phyloP scores from a whole-genome alignment of 2,329 filamentous ascomycete genomes.

The Thermoascus crustaceus region DNA sequence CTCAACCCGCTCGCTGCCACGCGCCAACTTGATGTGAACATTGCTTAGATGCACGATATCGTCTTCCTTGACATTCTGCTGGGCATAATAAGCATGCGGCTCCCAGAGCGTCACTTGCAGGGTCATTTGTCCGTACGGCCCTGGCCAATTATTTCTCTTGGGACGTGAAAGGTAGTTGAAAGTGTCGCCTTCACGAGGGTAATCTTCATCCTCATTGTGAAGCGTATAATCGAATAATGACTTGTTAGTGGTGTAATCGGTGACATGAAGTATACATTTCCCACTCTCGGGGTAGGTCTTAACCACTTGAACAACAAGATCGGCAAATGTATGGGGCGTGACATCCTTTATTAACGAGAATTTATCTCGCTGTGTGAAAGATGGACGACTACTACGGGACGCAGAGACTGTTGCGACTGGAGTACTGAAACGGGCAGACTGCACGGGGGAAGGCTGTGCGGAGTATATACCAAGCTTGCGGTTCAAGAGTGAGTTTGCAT shows the following conservation, averaged over 20 bases:
- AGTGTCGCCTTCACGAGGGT: constrained; percentile 46
- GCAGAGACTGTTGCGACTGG: neutral
- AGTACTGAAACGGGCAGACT: neutral
- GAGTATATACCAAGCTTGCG: neutral
- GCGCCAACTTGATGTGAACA: constrained; percentile 57
- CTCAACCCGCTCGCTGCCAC: constrained; percentile 53
- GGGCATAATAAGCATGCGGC: constrained; percentile 55
- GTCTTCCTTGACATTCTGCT: constrained; percentile 47
- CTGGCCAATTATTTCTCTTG: constrained; percentile 52
- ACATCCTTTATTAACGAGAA: constrained; percentile 60
- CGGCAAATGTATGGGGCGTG: constrained; percentile 48
- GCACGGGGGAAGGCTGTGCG: neutral
- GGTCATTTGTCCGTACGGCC: constrained; percentile 64
- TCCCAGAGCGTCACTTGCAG: constrained; percentile 65
- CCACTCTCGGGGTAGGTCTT: constrained; percentile 43
- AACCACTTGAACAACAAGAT: constrained; percentile 66
- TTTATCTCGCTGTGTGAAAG: constrained; percentile 34
- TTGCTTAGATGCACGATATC: constrained; percentile 63
- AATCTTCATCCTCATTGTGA: constrained; percentile 26
- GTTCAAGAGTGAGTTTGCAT: constrained; percentile 22
- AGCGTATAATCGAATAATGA: constrained; percentile 50
- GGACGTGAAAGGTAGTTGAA: constrained; percentile 45
- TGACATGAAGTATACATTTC: constrained; percentile 60
- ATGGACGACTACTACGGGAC: neutral
- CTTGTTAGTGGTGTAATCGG: constrained; percentile 71